A percentile compares a stretch with the other conserved stretches of the same genome.
phyloP scores from a whole-genome alignment of 345 rosid species.

The Physaria fendleri region DNA sequence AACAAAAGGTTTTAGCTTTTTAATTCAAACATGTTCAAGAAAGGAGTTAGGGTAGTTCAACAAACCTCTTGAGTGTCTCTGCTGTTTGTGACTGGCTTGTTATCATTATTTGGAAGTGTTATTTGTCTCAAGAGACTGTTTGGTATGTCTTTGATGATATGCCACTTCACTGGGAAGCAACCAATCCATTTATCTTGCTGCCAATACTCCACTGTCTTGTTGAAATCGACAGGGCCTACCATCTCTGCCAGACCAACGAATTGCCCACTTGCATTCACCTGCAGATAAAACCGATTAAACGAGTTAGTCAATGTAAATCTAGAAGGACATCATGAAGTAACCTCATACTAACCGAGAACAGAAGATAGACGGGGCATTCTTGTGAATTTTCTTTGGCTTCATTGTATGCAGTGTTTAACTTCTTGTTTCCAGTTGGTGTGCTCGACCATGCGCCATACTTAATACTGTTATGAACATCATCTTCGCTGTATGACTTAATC shows the following conservation, averaged over 20 bases:
- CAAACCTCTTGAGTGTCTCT: slow-evolving; percentile 83
- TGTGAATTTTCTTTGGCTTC: slow-evolving; percentile 46
- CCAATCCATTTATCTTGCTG: slow-evolving; percentile 87
- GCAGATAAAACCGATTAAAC: slow-evolving; percentile 13
- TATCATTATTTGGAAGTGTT: slow-evolving; percentile 57
- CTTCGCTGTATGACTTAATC: slow-evolving; percentile 77
- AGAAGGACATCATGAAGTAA: neutral
- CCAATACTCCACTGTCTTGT: slow-evolving; percentile 65
- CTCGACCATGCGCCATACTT: slow-evolving; percentile 77
- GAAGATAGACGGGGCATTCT: slow-evolving; percentile 56
- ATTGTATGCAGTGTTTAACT: slow-evolving; percentile 56
- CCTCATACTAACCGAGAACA: slow-evolving; percentile 61
- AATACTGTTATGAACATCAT: slow-evolving; percentile 79
- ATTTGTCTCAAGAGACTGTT: slow-evolving; percentile 61
- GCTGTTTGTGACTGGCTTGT: slow-evolving; percentile 80
- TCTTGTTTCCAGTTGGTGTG: slow-evolving; percentile 70
- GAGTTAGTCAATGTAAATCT: neutral
- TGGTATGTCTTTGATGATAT: slow-evolving; percentile 71
- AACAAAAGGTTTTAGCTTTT: neutral
- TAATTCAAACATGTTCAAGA: neutral
- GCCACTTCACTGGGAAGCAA: slow-evolving; percentile 80
- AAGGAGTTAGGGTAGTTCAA: neutral
- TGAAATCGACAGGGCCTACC: slow-evolving; percentile 64
- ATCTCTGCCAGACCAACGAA: slow-evolving; percentile 85
- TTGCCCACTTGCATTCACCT: slow-evolving; percentile 88